A percentile compares a stretch with the other conserved stretches of the same genome.
Evolutionary conservation across 768 basidiomycete genomes (phyloP).

Genomic region (Psilocybe tampanensis): DNA sequence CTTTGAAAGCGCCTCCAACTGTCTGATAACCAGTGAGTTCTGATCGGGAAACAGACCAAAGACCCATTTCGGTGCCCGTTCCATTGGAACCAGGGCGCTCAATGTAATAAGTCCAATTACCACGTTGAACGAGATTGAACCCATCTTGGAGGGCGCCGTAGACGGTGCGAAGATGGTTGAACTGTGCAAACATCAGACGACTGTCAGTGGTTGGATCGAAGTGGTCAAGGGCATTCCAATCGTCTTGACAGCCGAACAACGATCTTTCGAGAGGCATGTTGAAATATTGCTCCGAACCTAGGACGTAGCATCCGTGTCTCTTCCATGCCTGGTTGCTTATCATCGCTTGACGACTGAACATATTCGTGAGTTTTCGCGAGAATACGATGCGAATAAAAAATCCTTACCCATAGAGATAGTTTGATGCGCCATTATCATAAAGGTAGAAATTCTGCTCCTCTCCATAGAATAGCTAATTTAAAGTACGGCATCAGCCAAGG

Average conservation of each 20-base stretch:
- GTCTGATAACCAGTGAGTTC: slow-evolving; percentile 61
- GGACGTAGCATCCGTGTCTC: slow-evolving; percentile 87
- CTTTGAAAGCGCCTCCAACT: slow-evolving; percentile 58
- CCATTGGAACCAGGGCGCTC: slow-evolving; percentile 83
- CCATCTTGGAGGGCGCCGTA: slow-evolving; percentile 87
- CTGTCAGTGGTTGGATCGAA: slow-evolving; percentile 88
- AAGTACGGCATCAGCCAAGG: neutral
- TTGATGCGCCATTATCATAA: slow-evolving; percentile 85
- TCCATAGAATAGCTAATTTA: slow-evolving; percentile 73
- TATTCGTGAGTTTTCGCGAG: neutral
- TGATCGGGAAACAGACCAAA: slow-evolving; percentile 80
- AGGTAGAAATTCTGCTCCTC: slow-evolving; percentile 93
- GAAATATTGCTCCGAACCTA: slow-evolving; percentile 92
- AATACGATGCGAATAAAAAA: neutral
- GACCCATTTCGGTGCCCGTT: slow-evolving; percentile 82
- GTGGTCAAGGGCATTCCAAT: slow-evolving; percentile 93
- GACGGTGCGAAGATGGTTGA: slow-evolving; percentile 65
- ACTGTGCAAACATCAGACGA: slow-evolving; percentile 73
- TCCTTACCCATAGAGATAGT: slow-evolving; percentile 86
- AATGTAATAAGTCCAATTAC: slow-evolving; percentile 83
- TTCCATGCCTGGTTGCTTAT: slow-evolving; percentile 84
- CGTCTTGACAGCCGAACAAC: slow-evolving; percentile 81
- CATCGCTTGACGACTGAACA: slow-evolving; percentile 87
- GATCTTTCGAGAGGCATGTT: slow-evolving; percentile 86
- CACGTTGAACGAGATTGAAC: slow-evolving; percentile 78